Evolutionary conservation across 495 filamentous ascomycete species (phyloP).

Genomic region (Beverwykella pulmonaria): DNA sequence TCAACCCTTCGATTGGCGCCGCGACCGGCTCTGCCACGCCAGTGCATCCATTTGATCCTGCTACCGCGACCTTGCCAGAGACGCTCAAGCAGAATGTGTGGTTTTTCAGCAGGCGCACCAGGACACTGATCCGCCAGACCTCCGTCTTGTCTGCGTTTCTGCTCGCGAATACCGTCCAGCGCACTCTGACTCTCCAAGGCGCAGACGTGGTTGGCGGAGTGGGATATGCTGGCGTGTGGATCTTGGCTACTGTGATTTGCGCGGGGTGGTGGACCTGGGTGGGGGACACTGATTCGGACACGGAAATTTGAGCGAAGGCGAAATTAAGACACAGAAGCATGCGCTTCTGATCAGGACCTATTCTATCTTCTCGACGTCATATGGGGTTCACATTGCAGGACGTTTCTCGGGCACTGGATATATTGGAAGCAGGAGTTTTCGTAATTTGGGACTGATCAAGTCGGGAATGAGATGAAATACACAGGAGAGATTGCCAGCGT

Average conservation of each 20-base stretch:
- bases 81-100: slow-evolving; percentile 62
- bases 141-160: slow-evolving; percentile 54
- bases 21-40: slow-evolving; percentile 27
- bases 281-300: slow-evolving; percentile 53
- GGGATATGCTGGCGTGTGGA: slow-evolving; percentile 74
- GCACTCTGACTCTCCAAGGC: slow-evolving; percentile 63
- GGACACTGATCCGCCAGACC: slow-evolving; percentile 67
- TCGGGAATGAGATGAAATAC: background rate
- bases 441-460: background rate
- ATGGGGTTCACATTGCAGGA: too few species aligned
- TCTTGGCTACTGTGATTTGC: slow-evolving; percentile 58
- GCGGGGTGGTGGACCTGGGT: slow-evolving; percentile 65
- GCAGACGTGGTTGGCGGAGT: slow-evolving; percentile 67
- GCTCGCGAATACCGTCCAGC: slow-evolving; percentile 66
- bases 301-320: slow-evolving; percentile 39
- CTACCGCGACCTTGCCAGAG: slow-evolving; percentile 56
- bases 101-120: slow-evolving; percentile 61
- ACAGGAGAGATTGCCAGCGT: background rate
- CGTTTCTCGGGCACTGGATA: too few species aligned
- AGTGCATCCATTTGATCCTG: slow-evolving; percentile 54
- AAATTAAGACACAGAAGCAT: background rate
- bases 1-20: slow-evolving; percentile 59
- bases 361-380: background rate
- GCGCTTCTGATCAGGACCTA: too few species aligned
- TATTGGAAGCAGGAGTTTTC: background rate